These are phyloP conservation scores for Phanerochaete carnosa DNA, from an alignment of 768 basidiomycete species.

Conservation along the genomic window DNA sequence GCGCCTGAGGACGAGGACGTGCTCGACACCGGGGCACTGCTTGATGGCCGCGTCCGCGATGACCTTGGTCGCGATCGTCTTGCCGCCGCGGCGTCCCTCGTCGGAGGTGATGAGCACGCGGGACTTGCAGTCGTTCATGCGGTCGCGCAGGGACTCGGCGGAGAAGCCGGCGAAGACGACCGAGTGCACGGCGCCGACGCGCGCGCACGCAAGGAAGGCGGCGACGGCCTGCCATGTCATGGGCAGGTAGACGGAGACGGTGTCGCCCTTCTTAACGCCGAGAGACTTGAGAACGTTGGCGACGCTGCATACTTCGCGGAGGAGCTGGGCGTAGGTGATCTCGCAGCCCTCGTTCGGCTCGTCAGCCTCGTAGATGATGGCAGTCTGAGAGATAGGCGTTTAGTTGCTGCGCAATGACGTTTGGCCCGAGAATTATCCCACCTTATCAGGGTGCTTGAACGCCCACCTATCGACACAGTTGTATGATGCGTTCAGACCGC, in stretches of 20 bases:
- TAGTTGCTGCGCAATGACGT: too few species aligned
- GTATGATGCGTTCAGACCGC: conserved; percentile 88
- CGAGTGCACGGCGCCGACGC: conserved; percentile 94
- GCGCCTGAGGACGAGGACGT: conserved; percentile 84
- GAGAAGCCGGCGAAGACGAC: conserved; percentile 98
- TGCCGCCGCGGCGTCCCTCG: conserved; percentile 92
- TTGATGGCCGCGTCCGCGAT: conserved; percentile 92
- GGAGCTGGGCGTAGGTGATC: conserved; percentile 79
- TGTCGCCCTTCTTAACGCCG: conserved; percentile 94
- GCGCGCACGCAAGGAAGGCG: conserved; percentile 96
- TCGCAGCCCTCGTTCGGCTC: conserved; percentile 80
- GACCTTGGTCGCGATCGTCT: conserved; percentile 88
- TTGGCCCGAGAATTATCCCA: conserved; percentile 19
- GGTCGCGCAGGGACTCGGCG: conserved; percentile 90
- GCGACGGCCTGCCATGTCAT: conserved; percentile 96
- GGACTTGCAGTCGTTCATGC: conserved; percentile 83
- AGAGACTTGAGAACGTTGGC: conserved; percentile 90
- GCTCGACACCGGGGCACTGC: conserved; percentile 80
- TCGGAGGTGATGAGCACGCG: conserved; percentile 95
- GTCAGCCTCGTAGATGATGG: conserved; percentile 98
- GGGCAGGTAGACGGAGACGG: conserved; percentile 88
- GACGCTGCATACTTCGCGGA: conserved; percentile 83
- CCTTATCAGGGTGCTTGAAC: conserved; percentile 82
- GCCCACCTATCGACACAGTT: conserved; percentile 99
- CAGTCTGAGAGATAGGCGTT: conserved; percentile 48